Evolutionary conservation across 768 basidiomycete genomes (phyloP), one percentile per base, ranked within the genome.

Genomic region (Panellus pusillus): DNA sequence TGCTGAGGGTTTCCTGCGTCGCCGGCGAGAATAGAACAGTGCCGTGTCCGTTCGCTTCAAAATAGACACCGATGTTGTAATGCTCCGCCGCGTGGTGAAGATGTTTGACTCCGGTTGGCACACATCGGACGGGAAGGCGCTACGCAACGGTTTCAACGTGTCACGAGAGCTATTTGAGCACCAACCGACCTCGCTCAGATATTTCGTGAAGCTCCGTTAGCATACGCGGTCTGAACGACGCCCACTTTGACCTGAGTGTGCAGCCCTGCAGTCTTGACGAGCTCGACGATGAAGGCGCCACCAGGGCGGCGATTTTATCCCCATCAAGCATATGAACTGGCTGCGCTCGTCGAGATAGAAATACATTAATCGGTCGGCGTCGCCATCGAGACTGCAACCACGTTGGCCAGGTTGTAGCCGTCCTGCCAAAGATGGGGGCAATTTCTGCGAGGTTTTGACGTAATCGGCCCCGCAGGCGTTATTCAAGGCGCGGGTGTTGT

Each of bases 1-100:
- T 70, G 28, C 73, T 63, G 37, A 99, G 76, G 41, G 69, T 79
- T 19, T 81, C 74, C 51, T 87, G 78, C 4, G 93, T 89, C 17
- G 79, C 68, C 7, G 79, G 81, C 12, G 97, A 98, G 74, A 99
- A 98, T 50, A 98, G 71, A 43, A 98, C 93, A 3, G 97, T 99
- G 29, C 97, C 97, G 63, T 99, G 97, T 2, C 97, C 97, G 67
- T 99, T 99, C 31, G 97, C 97, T 70, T 99, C 97, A 64, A 99
- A 99, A 73, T 99, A 99, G 41, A 99, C 92, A n/a, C 97, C 97
- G 50, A 99, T 80, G 66, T 93, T 82, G 70, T 87, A 98, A 63
- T 86, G 83, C 63, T 95, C 92, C 11, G 97, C 97, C 14, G 95
- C 97, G 66, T 98, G 95, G 68, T 99, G 97, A 44, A 98, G 82